Conservation (phyloP, 768 basidiomycete genomes). For the Agrocybe chaxingu region DNA sequence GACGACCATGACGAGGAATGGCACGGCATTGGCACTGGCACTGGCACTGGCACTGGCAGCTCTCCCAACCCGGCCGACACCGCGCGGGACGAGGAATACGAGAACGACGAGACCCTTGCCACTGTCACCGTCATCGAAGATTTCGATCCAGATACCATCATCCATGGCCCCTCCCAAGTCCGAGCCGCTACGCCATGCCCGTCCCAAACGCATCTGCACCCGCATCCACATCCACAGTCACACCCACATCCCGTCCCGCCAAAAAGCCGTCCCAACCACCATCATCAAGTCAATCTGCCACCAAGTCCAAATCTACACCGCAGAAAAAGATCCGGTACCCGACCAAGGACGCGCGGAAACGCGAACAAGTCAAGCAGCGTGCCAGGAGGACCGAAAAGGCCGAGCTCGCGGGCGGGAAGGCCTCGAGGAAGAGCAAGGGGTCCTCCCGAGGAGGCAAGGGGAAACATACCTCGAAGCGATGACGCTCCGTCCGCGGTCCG, state of each 20-base stretch:
- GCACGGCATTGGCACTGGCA: constrained; percentile 39
- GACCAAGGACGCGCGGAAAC: constrained; percentile 62
- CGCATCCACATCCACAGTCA: not conserved
- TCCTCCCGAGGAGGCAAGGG: constrained; percentile 13
- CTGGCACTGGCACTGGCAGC: constrained; percentile 35
- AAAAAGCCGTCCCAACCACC: not conserved
- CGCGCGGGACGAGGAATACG: constrained; percentile 66
- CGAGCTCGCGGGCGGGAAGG: constrained; percentile 65
- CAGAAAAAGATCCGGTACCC: constrained; percentile 60
- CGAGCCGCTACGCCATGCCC: constrained; percentile 1
- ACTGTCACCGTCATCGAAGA: constrained; percentile 92
- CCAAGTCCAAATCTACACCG: constrained; percentile 16
- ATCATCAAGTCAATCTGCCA: constrained; percentile 7
- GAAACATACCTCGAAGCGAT: constrained; percentile 18
- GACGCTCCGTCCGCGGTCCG: constrained; percentile 6
- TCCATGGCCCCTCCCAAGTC: constrained; percentile 43
- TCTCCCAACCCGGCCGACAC: constrained; percentile 27
- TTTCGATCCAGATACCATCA: constrained; percentile 70
- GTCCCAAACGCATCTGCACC: constrained; percentile 2
- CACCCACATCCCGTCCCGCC: constrained; percentile 7
- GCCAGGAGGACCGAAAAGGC: constrained; percentile 69
- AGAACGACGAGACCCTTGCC: constrained; percentile 81
- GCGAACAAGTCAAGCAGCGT: constrained; percentile 60
- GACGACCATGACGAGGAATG: constrained; percentile 49
- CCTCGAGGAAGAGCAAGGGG: constrained; percentile 34